Conservation (phyloP, 345 rosid genomes). For the Bruguiera sexangula region DNA sequence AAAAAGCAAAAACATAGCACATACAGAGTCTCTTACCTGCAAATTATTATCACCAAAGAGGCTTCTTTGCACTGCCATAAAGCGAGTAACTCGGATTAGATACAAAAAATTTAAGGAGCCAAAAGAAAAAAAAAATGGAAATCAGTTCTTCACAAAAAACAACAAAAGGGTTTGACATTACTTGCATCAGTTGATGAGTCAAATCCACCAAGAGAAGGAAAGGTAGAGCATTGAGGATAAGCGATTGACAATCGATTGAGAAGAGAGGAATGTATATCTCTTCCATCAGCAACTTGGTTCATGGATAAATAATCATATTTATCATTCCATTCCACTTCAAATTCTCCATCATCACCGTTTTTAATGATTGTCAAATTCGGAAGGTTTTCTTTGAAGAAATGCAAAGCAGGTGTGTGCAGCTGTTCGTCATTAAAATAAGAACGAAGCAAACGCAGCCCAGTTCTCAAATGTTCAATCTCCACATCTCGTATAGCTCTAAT, state of each 20-base stretch:
- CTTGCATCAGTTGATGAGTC: constrained; percentile 50
- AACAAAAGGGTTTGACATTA: constrained; percentile 4
- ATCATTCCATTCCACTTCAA: constrained; percentile 51
- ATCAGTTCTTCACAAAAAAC: not conserved
- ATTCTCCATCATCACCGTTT: constrained; percentile 46
- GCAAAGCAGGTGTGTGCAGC: constrained; percentile 45
- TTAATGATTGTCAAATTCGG: constrained; percentile 43
- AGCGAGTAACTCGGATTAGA: constrained; percentile 15
- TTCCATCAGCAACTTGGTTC: constrained; percentile 28
- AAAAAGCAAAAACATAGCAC: constrained; percentile 22
- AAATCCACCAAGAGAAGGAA: constrained; percentile 47
- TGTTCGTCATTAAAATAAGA: constrained; percentile 56
- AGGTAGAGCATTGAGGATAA: constrained; percentile 37
- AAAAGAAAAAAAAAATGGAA: not conserved
- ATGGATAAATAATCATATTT: constrained; percentile 26
- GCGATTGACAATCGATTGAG: constrained; percentile 50
- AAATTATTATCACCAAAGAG: constrained; percentile 41
- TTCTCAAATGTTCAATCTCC: constrained; percentile 56
- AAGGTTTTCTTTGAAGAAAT: constrained; percentile 60
- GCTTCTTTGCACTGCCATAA: constrained; percentile 49
- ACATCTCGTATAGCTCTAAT: constrained; percentile 71
- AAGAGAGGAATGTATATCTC: constrained; percentile 50
- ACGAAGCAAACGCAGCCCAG: constrained; percentile 55
- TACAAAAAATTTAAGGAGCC: constrained; percentile 11
- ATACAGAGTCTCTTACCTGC: constrained; percentile 51